Percentiles rank a stretch among this genome's conserved stretches.
Conservation (phyloP, 352 stramenopile genomes). For the Pythium dissimile region DNA sequence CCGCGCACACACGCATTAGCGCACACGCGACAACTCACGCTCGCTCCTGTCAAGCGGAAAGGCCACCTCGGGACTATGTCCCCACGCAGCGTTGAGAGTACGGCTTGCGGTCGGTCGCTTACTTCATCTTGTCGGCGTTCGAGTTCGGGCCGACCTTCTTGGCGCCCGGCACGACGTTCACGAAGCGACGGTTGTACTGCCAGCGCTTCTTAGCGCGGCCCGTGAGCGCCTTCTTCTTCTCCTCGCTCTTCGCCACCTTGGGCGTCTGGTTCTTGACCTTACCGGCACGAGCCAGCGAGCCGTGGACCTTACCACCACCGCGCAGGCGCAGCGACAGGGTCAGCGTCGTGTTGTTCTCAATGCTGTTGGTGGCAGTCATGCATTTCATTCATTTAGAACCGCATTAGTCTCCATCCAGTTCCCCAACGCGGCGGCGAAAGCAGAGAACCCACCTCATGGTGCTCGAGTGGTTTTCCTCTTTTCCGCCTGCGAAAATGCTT, state of each 20-base stretch:
- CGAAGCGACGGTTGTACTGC: slow-evolving; percentile 99
- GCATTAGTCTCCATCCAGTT: not conserved
- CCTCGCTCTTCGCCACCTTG: slow-evolving; percentile 99
- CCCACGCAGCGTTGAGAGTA: not conserved
- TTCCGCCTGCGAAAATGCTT: slow-evolving; percentile 28
- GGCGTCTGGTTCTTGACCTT: slow-evolving; percentile 99
- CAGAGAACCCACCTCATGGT: slow-evolving; percentile 20
- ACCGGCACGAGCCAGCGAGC: slow-evolving; percentile 99
- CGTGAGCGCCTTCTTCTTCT: slow-evolving; percentile 96
- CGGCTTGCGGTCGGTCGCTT: no score
- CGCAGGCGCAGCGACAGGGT: slow-evolving; percentile 95
- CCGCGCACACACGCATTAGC: slow-evolving; percentile 4
- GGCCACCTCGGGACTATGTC: not conserved
- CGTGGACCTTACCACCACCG: slow-evolving; percentile 98
- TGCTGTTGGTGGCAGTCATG: slow-evolving; percentile 82
- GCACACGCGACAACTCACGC: not conserved
- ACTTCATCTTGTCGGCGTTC: slow-evolving; percentile 92
- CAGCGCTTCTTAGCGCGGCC: slow-evolving; percentile 99
- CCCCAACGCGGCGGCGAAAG: not conserved
- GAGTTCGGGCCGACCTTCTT: slow-evolving; percentile 99
- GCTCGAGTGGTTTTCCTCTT: slow-evolving; percentile 27
- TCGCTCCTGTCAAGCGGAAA: slow-evolving; percentile 21
- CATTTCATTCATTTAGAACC: no score
- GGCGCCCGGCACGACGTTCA: slow-evolving; percentile 97
- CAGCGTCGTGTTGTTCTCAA: slow-evolving; percentile 96